Percentiles rank a stretch among this genome's conserved stretches.
Evolutionary conservation across 257 asterid genomes (phyloP).

Genomic region (Pogostemon cablin): DNA sequence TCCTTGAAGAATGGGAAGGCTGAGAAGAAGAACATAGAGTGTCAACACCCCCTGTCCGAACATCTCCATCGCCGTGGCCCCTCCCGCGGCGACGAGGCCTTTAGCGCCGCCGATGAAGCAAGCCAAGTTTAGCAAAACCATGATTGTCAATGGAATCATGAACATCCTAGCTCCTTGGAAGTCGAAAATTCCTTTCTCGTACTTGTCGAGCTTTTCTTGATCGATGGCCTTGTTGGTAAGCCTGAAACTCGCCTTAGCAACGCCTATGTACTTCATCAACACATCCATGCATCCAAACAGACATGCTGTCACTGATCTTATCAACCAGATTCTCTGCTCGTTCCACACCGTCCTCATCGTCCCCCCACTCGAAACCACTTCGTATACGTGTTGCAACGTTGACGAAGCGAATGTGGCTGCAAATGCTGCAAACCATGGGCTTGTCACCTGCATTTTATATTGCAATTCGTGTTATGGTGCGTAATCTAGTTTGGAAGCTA

Average conservation of each 20-base stretch:
- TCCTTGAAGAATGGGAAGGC: constrained; percentile 70
- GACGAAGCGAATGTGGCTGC: constrained; percentile 50
- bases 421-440: constrained; percentile 57
- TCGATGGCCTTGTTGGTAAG: constrained; percentile 64
- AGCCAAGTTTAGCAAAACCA: constrained; percentile 60
- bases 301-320: constrained; percentile 59
- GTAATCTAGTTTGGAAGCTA: no score
- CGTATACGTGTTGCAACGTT: constrained; percentile 43
- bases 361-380: constrained; percentile 56
- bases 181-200: constrained; percentile 62
- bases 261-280: constrained; percentile 42
- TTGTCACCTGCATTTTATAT: constrained; percentile 39
- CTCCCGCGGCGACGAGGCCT: constrained; percentile 45
- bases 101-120: constrained; percentile 61
- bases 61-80: constrained; percentile 68
- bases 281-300: constrained; percentile 59
- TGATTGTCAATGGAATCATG: constrained; percentile 67
- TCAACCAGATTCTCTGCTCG: constrained; percentile 61
- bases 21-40: constrained; percentile 55
- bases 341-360: constrained; percentile 56
- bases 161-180: constrained; percentile 68
- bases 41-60: constrained; percentile 66
- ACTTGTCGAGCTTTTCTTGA: constrained; percentile 58
- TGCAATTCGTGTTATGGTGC: no score
- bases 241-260: constrained; percentile 58